A percentile compares a stretch with the other conserved stretches of the same genome.
These are phyloP conservation scores for Lichina pygmaea DNA, from an alignment of 495 filamentous ascomycete species.

Conservation along the genomic window DNA sequence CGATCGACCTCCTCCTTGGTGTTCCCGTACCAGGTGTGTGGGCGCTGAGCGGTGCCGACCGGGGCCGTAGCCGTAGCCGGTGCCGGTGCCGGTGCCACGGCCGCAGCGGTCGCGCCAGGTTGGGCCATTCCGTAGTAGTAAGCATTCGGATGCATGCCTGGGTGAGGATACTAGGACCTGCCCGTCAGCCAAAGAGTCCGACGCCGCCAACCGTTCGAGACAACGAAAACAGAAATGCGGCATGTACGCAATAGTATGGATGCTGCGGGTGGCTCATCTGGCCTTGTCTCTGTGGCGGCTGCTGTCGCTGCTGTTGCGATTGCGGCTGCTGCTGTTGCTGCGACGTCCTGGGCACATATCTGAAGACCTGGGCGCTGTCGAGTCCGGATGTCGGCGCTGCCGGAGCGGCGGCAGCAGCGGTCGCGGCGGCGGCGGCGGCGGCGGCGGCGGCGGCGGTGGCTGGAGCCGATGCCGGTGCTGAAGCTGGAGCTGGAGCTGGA, in stretches of 20 bases:
- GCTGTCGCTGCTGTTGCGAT: too few species aligned
- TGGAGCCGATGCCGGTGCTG: neutral
- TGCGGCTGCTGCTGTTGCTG: too few species aligned
- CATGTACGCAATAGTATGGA: too few species aligned
- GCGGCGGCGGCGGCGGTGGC: neutral
- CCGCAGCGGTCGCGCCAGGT: neutral
- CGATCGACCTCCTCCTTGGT: slow-evolving; percentile 5
- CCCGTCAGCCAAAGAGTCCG: neutral
- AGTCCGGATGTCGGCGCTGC: too few species aligned
- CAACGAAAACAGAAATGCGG: too few species aligned
- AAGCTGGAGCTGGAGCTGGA: neutral
- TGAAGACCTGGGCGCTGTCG: too few species aligned
- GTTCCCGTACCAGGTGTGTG: slow-evolving; percentile 1
- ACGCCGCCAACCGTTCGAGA: too few species aligned
- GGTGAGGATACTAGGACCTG: neutral
- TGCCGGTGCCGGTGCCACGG: neutral
- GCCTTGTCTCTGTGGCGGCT: too few species aligned
- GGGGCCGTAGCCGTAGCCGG: neutral
- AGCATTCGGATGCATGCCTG: neutral
- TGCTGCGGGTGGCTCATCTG: too few species aligned
- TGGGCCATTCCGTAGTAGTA: neutral
- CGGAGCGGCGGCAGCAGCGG: neutral
- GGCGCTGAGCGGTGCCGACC: neutral
- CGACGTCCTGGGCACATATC: too few species aligned
- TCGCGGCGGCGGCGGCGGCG: neutral